These are phyloP conservation scores for Eragrostis nindensis DNA, from an alignment of 176 grass and related monocot species.

Conservation along the genomic window DNA sequence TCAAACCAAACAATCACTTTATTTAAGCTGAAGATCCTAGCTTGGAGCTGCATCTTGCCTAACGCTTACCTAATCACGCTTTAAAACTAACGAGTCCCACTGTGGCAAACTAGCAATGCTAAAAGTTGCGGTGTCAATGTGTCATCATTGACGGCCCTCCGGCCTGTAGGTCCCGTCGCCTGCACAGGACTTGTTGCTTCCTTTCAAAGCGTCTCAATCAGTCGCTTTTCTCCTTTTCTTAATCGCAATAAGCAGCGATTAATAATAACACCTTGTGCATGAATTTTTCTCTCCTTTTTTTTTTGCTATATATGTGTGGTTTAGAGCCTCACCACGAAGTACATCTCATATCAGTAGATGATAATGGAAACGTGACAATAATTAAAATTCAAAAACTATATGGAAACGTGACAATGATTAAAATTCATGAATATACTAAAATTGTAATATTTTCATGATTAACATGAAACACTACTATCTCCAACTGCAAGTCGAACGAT, in stretches of 20 bases:
- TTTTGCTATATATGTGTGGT: not conserved
- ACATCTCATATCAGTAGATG: not conserved
- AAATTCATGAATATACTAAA: not conserved
- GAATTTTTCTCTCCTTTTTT: not conserved
- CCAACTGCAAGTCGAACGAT: too few species aligned
- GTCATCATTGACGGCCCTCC: constrained; percentile 7
- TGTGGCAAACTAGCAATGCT: not conserved
- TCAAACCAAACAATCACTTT: not conserved
- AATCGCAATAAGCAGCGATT: not conserved
- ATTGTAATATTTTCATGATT: not conserved
- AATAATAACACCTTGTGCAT: not conserved
- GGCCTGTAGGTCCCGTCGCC: not conserved
- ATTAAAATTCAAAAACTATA: not conserved
- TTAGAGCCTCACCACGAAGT: not conserved
- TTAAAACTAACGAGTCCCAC: not conserved
- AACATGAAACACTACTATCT: not conserved
- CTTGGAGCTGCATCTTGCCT: not conserved
- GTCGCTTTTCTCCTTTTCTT: not conserved
- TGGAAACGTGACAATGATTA: not conserved
- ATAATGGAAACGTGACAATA: too few species aligned
- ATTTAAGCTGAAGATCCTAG: not conserved
- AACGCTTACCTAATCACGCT: constrained; percentile 42
- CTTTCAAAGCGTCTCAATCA: not conserved
- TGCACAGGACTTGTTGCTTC: not conserved
- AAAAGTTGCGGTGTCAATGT: constrained; percentile 4